phyloP scores from a whole-genome alignment of 768 basidiomycete genomes.

The Lactarius trivialis region DNA sequence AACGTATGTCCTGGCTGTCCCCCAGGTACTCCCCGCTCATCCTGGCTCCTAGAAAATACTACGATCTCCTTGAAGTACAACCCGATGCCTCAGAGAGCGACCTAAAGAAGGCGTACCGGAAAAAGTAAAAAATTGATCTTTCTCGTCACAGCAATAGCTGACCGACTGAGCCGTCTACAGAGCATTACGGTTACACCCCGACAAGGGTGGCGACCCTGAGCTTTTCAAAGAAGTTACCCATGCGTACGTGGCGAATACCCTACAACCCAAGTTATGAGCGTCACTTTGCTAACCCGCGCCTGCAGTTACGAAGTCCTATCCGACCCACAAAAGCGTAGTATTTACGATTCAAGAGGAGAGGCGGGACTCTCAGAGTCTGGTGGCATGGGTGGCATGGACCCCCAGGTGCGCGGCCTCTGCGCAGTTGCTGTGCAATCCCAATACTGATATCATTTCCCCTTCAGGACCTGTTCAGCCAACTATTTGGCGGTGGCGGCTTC shows the following conservation, averaged over 20 bases:
- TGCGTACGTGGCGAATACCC: conserved; percentile 56
- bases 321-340: conserved; percentile 69
- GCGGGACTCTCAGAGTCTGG: conserved; percentile 83
- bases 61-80: conserved; percentile 85
- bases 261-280: conserved; percentile 12
- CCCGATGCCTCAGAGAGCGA: conserved; percentile 76
- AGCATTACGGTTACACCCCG: conserved; percentile 79
- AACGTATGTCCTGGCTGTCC: conserved; percentile 40
- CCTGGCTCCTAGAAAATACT: conserved; percentile 58
- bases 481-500: conserved; percentile 79
- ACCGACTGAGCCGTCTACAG: conserved; percentile 34
- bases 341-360: conserved; percentile 91
- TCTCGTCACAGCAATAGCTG: conserved; percentile 2
- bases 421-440: neutral
- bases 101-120: conserved; percentile 93
- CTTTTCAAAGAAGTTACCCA: conserved; percentile 96
- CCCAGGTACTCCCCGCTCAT: conserved; percentile 5
- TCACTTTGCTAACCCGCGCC: conserved; percentile 9
- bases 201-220: conserved; percentile 96
- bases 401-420: conserved; percentile 52
- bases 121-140: conserved; percentile 53
- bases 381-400: conserved; percentile 94
- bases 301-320: conserved; percentile 87
- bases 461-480: conserved; percentile 92
- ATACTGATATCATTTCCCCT: neutral